Evolutionary conservation across 768 basidiomycete species (phyloP).

Genomic region (Tricholoma flavovirens): DNA sequence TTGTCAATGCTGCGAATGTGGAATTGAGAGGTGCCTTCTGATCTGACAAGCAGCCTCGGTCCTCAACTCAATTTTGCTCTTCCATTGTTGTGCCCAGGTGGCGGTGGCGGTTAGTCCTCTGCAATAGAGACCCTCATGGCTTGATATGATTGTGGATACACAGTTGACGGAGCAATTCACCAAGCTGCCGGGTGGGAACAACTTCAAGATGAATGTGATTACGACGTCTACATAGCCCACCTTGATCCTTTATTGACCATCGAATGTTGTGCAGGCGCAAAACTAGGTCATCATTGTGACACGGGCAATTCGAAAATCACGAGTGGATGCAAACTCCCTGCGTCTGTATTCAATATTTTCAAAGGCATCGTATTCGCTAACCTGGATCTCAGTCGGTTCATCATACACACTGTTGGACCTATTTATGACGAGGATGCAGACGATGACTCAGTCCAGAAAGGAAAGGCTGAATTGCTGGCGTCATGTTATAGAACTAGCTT

Average conservation of each 20-base stretch:
- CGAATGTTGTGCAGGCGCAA: slow-evolving; percentile 40
- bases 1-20: slow-evolving; percentile 81
- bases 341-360: slow-evolving; percentile 41
- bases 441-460: slow-evolving; percentile 29
- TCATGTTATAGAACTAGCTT: slow-evolving; percentile 69
- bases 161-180: slow-evolving; percentile 84
- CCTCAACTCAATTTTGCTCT: no score
- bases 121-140: not conserved
- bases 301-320: slow-evolving; percentile 80
- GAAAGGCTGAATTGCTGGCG: slow-evolving; percentile 47
- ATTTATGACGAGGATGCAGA: slow-evolving; percentile 33
- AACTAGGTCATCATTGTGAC: slow-evolving; percentile 52
- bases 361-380: not conserved
- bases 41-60: not conserved
- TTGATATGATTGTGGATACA: not conserved
- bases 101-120: slow-evolving; percentile 59
- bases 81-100: slow-evolving; percentile 43
- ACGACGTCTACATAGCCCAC: not conserved
- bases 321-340: slow-evolving; percentile 66
- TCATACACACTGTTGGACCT: slow-evolving; percentile 84
- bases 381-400: slow-evolving; percentile 36
- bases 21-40: slow-evolving; percentile 52
- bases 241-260: not conserved
- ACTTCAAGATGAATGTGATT: slow-evolving; percentile 58
- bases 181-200: slow-evolving; percentile 63